Conservation (phyloP, 768 basidiomycete genomes). For the Xanthoconium purpureum region DNA sequence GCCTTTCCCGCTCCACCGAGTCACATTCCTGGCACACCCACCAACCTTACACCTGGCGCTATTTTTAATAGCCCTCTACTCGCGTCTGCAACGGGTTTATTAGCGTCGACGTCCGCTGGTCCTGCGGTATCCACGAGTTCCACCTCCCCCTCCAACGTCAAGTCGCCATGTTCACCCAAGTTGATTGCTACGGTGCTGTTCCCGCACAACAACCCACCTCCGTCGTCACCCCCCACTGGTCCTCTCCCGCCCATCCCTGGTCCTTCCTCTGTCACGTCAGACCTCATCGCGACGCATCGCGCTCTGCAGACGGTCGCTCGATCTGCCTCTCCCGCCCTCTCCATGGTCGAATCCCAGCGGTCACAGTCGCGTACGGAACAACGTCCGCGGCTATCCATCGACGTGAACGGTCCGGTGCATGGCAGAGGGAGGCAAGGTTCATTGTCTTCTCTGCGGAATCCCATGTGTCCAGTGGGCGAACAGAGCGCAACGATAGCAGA, state of each 20-base stretch:
- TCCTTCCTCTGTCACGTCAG: slow-evolving; percentile 52
- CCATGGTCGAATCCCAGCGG: slow-evolving; percentile 16
- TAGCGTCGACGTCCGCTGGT: slow-evolving; percentile 3
- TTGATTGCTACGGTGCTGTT: slow-evolving; percentile 1
- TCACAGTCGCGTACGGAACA: slow-evolving; percentile 19
- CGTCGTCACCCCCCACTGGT: slow-evolving; percentile 51
- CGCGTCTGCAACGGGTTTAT: slow-evolving; percentile 5
- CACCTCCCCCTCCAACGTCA: not conserved
- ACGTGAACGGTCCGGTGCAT: slow-evolving; percentile 12
- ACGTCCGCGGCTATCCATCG: slow-evolving; percentile 16
- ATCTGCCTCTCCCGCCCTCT: slow-evolving; percentile 24
- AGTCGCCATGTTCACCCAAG: slow-evolving; percentile 16
- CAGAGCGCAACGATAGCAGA: slow-evolving; percentile 18
- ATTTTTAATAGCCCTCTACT: slow-evolving; percentile 14
- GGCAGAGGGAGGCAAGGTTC: slow-evolving; percentile 25
- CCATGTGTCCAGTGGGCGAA: slow-evolving; percentile 10
- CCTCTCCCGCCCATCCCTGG: slow-evolving; percentile 69
- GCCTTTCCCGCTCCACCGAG: slow-evolving; percentile 38
- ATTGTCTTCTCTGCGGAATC: slow-evolving; percentile 29
- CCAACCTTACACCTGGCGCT: not conserved
- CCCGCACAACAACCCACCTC: slow-evolving; percentile 47
- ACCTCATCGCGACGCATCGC: slow-evolving; percentile 42
- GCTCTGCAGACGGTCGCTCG: slow-evolving; percentile 23
- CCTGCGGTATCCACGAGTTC: slow-evolving; percentile 2
- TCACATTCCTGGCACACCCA: slow-evolving; percentile 29